These are phyloP conservation scores for Casuarina cunninghamiana DNA, from an alignment of 306 rosid species.

Conservation along the genomic window DNA sequence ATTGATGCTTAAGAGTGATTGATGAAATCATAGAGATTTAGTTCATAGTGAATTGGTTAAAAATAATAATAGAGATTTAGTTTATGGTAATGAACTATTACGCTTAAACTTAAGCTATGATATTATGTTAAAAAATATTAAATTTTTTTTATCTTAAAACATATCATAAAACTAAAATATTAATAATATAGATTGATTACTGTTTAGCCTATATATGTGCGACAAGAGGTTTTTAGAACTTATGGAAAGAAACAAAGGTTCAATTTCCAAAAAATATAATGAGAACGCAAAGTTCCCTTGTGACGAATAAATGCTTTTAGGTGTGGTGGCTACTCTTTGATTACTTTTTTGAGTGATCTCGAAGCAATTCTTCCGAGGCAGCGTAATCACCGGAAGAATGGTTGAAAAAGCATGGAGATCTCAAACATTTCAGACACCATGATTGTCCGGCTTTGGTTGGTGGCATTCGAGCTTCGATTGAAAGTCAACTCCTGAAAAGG, in stretches of 20 bases:
- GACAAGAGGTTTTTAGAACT: too few species aligned
- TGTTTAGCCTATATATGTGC: too few species aligned
- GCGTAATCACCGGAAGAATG: conserved; percentile 40
- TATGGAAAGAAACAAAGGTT: neutral
- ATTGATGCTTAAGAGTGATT: too few species aligned
- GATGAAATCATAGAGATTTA: too few species aligned
- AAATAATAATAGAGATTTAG: too few species aligned
- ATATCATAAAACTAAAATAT: too few species aligned
- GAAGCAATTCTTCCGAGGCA: conserved; percentile 29
- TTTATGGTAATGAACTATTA: too few species aligned
- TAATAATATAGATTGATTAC: too few species aligned
- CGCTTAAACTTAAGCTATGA: too few species aligned
- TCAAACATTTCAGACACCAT: conserved; percentile 13
- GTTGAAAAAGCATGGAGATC: conserved; percentile 20
- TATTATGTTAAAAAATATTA: too few species aligned
- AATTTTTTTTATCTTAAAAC: too few species aligned
- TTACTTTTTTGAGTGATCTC: conserved; percentile 21
- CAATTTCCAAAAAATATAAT: neutral
- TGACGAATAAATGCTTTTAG: conserved; percentile 23
- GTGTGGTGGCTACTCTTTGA: conserved; percentile 14
- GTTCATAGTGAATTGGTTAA: too few species aligned
- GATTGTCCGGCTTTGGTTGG: conserved; percentile 17
- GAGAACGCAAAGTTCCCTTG: neutral
- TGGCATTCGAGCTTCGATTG: conserved; percentile 22
- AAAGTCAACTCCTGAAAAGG: conserved; percentile 11